Percentiles rank a stretch among this genome's conserved stretches.
These are phyloP conservation scores for Ganoderma sp. DNA, from an alignment of 1,284 basidiomycete genomes.

Conservation along the genomic window DNA sequence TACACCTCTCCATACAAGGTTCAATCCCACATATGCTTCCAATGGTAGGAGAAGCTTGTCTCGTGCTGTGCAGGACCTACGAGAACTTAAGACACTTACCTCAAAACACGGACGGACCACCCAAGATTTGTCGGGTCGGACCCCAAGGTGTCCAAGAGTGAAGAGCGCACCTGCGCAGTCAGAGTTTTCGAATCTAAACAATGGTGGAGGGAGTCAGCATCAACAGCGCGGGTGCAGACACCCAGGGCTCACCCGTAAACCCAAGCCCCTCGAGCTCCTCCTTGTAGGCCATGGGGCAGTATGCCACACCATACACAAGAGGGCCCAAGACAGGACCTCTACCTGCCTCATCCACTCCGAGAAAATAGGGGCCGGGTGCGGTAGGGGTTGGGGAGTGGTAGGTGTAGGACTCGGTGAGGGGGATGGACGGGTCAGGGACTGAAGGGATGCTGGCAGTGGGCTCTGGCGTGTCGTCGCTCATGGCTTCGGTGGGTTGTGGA, in stretches of 20 bases:
- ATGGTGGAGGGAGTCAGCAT: not conserved
- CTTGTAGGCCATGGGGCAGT: conserved; percentile 84
- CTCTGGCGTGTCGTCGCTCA: conserved; percentile 3
- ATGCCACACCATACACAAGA: conserved; percentile 94
- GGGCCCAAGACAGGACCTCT: conserved; percentile 94
- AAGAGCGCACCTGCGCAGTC: conserved; percentile 72
- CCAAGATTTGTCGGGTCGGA: conserved; percentile 72
- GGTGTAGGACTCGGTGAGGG: conserved; percentile 75
- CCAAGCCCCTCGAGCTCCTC: conserved; percentile 80
- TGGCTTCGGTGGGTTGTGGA: not conserved
- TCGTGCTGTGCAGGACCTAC: too few relatives aligned
- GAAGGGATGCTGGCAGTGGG: conserved; percentile 36
- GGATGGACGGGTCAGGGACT: conserved; percentile 39
- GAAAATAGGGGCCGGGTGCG: conserved; percentile 74
- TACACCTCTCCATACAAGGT: too few relatives aligned
- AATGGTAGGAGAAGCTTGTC: too few relatives aligned
- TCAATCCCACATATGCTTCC: not conserved
- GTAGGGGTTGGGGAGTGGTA: conserved; percentile 80
- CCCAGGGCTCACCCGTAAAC: conserved; percentile 73
- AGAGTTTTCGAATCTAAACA: conserved; percentile 88
- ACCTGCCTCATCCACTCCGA: conserved; percentile 97
- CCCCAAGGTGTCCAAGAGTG: conserved; percentile 64
- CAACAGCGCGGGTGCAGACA: not conserved
- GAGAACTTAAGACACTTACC: conserved; percentile 47
- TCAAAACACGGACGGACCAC: conserved; percentile 86